A percentile compares a stretch with the other conserved stretches of the same genome.
Conservation (phyloP, 176 grass and related monocot species). For the Ensete ventricosum region DNA sequence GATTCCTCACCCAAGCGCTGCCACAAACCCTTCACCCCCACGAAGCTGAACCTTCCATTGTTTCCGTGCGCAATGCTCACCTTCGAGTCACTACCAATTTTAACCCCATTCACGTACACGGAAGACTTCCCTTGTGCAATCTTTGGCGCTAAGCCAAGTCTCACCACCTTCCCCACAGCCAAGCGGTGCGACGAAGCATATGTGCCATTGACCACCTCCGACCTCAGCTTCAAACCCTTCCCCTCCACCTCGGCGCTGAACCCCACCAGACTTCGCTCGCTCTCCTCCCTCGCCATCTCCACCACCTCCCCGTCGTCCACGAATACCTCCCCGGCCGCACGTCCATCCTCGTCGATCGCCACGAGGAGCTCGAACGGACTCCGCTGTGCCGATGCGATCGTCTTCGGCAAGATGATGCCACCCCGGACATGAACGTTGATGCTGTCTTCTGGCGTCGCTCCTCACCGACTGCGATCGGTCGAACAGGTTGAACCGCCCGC, state of each 20-base stretch:
- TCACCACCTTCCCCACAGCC: conserved; percentile 41
- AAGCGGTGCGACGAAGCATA: conserved; percentile 30
- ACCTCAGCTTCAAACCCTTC: conserved; percentile 24
- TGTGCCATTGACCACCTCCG: conserved; percentile 42
- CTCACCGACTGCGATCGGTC: conserved; percentile 24
- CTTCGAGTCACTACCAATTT: conserved; percentile 14
- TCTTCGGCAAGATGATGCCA: conserved; percentile 44
- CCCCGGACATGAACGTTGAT: conserved; percentile 58
- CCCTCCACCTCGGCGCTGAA: conserved; percentile 24
- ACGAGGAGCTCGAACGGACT: conserved; percentile 48
- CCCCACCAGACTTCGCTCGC: conserved; percentile 31
- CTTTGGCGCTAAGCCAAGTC: conserved; percentile 37
- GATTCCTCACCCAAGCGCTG: conserved; percentile 48
- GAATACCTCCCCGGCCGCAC: conserved; percentile 40
- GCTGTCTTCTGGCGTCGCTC: conserved; percentile 34
- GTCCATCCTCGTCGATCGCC: conserved; percentile 28
- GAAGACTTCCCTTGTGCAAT: conserved; percentile 1
- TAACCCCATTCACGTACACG: conserved; percentile 25
- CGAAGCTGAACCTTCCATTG: conserved; percentile 15
- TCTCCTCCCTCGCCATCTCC: conserved; percentile 38
- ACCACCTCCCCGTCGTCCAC: conserved; percentile 56
- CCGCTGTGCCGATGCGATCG: conserved; percentile 24
- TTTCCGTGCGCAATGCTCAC: neutral
- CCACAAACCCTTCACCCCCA: conserved; percentile 37
- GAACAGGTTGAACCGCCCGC: conserved; percentile 55